Conservation (phyloP, 2,329 filamentous ascomycete genomes). For the Colletotrichum abscissum region DNA sequence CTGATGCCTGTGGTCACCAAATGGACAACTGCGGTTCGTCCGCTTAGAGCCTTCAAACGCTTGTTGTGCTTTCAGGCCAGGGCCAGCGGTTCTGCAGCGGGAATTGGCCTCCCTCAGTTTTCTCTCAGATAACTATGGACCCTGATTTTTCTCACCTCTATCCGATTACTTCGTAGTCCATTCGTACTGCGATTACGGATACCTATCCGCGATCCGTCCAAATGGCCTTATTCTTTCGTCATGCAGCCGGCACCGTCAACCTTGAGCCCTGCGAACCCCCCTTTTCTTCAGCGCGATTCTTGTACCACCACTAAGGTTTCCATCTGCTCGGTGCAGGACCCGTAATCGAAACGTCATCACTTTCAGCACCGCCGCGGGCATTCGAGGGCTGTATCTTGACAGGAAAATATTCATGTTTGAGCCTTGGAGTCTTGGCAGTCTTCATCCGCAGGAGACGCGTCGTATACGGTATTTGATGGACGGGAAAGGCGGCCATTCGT, state of each 20-base stretch:
- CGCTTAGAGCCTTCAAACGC: slow-evolving; percentile 3
- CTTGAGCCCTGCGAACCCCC: slow-evolving; percentile 15
- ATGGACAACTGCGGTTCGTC: slow-evolving; percentile 1
- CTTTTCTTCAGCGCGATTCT: neutral
- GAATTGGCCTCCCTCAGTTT: neutral
- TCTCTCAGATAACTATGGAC: neutral
- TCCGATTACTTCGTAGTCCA: neutral
- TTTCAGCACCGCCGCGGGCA: neutral
- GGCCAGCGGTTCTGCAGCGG: neutral
- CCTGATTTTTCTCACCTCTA: neutral
- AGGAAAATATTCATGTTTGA: neutral
- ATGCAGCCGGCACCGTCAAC: slow-evolving; percentile 16
- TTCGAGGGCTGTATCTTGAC: neutral
- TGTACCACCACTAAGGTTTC: slow-evolving; percentile 2
- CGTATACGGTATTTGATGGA: neutral
- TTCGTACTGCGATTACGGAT: neutral
- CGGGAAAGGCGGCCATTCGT: neutral
- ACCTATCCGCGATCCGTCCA: neutral
- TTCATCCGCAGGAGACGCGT: neutral
- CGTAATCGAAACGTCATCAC: slow-evolving; percentile 26
- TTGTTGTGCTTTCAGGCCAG: neutral
- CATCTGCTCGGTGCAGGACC: neutral
- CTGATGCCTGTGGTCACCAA: neutral
- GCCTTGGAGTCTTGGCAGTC: neutral
- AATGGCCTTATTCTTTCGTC: slow-evolving; percentile 24